Evolutionary conservation across 2,329 filamentous ascomycete species (phyloP), one percentile per base, ranked within the genome.

Genomic region (Fusarium tuaranense): DNA sequence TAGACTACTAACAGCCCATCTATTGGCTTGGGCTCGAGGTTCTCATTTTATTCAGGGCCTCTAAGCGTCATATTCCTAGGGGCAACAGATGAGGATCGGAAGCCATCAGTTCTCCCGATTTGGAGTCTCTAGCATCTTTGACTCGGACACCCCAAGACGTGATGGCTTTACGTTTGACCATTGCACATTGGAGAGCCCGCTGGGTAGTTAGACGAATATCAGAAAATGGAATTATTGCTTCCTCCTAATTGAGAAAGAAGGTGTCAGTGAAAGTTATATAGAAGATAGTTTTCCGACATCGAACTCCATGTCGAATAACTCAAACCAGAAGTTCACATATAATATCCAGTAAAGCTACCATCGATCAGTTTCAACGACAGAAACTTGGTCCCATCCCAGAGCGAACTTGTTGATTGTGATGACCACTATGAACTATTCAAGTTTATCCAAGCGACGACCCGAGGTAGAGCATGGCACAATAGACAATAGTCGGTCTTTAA

Each of bases 171-270:
- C 5, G 14, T 27, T 48, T 25, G 2, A 6, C 9, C 3, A 3
- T 14, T 18, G 1, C 2, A 6, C 2, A 48, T 18, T 1, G 6
- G 5, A 18, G 14, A 9, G 8, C 5, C 14, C 2, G 5, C 2
- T 3, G 8, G 44, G 16, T 25, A 2, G 8, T 18, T 4, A 12
- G 22, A 25, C 1, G 4, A 10, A 27, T 4, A 6, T 25, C 1
- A 3, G 7, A 48, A 5, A 48, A 32, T 32, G 9, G 1, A 32
- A 32, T 32, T 10, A 4, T 32, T 32, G 30, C 30, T 32, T 32
- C 9, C 9, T 32, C 30, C 30, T 32, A 10, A 10, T 10, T 1
- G 30, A 32, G 9, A 32, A 32, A 1, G 30, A 32, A 32, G 30
- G 3, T 32, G 1, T 32, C 9, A 32, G 30, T 32, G 30, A 32